A percentile compares a stretch with the other conserved stretches of the same genome.
phyloP scores from a whole-genome alignment of 1,284 basidiomycete genomes.

The Irpex rosettiformis region DNA sequence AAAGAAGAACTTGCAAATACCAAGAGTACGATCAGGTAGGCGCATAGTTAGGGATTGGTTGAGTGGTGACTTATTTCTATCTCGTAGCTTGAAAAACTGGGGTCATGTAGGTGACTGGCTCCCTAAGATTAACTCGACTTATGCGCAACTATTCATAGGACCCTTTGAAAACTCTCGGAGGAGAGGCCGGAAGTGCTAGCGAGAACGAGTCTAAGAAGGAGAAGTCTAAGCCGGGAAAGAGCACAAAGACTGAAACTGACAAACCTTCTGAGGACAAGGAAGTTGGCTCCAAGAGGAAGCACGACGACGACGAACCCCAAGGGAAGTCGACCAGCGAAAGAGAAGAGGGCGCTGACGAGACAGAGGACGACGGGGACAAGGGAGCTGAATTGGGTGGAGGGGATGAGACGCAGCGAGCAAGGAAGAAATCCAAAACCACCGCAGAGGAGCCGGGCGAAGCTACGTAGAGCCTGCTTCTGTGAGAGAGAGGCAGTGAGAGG shows the following conservation, averaged over 20 bases:
- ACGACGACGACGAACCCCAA: slow-evolving; percentile 6
- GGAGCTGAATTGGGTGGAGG: slow-evolving; percentile 4
- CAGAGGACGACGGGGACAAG: background rate
- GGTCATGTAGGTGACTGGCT: slow-evolving; percentile 29
- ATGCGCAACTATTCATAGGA: slow-evolving; percentile 21
- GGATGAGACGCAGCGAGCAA: slow-evolving; percentile 14
- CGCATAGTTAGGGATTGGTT: background rate
- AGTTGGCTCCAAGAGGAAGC: slow-evolving; percentile 19
- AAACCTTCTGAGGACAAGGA: background rate
- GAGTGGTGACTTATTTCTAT: background rate
- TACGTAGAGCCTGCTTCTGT: background rate
- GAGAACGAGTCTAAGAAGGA: background rate
- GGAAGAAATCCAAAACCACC: slow-evolving; percentile 25
- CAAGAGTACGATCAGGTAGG: slow-evolving; percentile 35
- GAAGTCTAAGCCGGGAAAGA: background rate
- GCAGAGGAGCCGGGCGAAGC: slow-evolving; percentile 2
- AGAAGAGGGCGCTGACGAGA: slow-evolving; percentile 1
- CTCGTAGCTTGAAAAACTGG: slow-evolving; percentile 32
- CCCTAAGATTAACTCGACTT: too few species aligned
- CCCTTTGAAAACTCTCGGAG: slow-evolving; percentile 26
- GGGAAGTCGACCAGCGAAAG: background rate
- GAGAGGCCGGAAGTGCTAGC: slow-evolving; percentile 8
- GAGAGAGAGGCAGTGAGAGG: background rate
- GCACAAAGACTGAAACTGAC: background rate
- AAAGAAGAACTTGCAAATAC: slow-evolving; percentile 30